phyloP scores from a whole-genome alignment of 495 filamentous ascomycete genomes.

The Amorphotheca resinae region DNA sequence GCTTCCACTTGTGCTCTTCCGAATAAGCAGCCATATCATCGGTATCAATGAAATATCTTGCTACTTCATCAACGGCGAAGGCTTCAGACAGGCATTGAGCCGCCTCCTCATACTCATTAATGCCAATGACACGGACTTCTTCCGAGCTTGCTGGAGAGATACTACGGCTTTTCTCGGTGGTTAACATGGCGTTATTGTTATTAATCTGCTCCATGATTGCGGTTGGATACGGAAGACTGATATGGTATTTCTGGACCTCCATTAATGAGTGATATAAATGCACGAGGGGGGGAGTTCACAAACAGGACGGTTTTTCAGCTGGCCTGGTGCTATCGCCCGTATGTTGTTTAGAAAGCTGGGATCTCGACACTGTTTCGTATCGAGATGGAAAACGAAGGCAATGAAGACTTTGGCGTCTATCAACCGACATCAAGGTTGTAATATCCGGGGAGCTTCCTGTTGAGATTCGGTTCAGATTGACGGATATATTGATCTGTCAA shows the following conservation, averaged over 20 bases:
- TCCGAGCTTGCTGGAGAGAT: conserved; percentile 33
- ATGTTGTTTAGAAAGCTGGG: conserved; percentile 58
- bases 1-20: conserved; percentile 53
- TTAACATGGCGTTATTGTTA: conserved; percentile 13
- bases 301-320: conserved; percentile 20
- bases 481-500: conserved; percentile 11
- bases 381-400: conserved; percentile 58
- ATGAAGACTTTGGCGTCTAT: conserved; percentile 52
- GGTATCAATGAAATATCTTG: conserved; percentile 56
- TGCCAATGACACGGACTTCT: conserved; percentile 44
- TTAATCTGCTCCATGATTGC: conserved; percentile 19
- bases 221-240: conserved; percentile 5
- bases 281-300: background rate
- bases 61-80: conserved; percentile 61
- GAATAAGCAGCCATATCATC: conserved; percentile 47
- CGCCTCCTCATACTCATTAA: conserved; percentile 52
- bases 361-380: conserved; percentile 60
- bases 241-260: conserved; percentile 2
- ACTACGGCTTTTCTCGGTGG: conserved; percentile 34
- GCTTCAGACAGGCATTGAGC: conserved; percentile 58
- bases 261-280: background rate
- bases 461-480: background rate
- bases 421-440: conserved; percentile 62
- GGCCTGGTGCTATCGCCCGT: conserved; percentile 46
- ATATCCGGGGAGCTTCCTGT: conserved; percentile 3